These are phyloP conservation scores for Emmonsiellopsis sp. DNA, from an alignment of 2,329 filamentous ascomycete species.

Conservation along the genomic window DNA sequence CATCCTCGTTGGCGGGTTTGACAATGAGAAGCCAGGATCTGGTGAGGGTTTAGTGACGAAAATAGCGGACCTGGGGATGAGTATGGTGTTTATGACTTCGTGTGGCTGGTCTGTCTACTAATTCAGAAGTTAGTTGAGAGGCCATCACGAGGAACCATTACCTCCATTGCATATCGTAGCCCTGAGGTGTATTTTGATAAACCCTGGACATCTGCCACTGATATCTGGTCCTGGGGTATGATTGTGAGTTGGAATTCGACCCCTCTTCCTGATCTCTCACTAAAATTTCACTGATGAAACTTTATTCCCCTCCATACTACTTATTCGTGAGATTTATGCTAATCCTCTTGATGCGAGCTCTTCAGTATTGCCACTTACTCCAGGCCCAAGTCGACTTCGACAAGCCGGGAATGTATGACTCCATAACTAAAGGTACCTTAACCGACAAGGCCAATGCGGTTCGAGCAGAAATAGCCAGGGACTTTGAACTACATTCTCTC, in stretches of 20 bases:
- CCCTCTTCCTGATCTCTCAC: no score
- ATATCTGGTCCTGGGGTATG: slow-evolving; percentile 9
- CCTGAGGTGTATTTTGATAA: slow-evolving; percentile 4
- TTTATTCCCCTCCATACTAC: no score
- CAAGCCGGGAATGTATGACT: slow-evolving; percentile 5
- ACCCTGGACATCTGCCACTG: slow-evolving; percentile 5
- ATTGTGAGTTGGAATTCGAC: slow-evolving; percentile 2
- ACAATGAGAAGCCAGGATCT: slow-evolving; percentile 6
- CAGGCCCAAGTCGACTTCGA: slow-evolving; percentile 4
- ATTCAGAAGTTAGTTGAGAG: background rate
- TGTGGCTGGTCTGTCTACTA: background rate
- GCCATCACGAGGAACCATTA: background rate
- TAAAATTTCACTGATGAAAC: background rate
- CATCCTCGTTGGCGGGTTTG: slow-evolving; percentile 3
- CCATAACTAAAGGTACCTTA: background rate
- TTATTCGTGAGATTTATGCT: background rate
- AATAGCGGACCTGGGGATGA: slow-evolving; percentile 6
- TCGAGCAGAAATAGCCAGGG: background rate
- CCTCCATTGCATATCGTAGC: background rate
- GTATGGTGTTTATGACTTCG: background rate
- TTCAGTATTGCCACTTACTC: no score
- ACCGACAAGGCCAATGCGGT: background rate
- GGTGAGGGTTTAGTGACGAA: slow-evolving; percentile 5
- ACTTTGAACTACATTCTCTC: slow-evolving; percentile 1
- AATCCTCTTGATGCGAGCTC: background rate